Evolutionary conservation across 768 basidiomycete species (phyloP).

Genomic region (Wakefieldia striispora): DNA sequence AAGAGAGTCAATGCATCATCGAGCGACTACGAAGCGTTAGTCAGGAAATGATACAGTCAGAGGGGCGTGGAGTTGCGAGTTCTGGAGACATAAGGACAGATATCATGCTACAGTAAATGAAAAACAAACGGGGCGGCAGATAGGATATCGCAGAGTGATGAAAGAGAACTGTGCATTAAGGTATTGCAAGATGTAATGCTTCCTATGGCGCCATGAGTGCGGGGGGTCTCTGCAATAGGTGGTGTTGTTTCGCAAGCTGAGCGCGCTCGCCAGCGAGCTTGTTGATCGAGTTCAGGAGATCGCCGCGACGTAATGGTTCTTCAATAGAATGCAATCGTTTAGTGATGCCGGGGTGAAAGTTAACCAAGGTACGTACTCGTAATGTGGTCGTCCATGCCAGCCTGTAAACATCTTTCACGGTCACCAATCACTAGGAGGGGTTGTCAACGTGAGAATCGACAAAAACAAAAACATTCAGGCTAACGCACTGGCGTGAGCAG

Average conservation of each 20-base stretch:
- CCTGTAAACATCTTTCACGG: conserved; percentile 69
- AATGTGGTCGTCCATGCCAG: conserved; percentile 83
- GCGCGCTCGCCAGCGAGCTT: conserved; percentile 70
- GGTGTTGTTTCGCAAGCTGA: conserved; percentile 31
- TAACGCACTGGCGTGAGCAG: conserved; percentile 91
- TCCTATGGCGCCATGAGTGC: conserved; percentile 28
- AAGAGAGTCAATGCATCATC: not conserved
- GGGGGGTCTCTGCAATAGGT: conserved; percentile 32
- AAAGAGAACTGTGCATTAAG: not conserved
- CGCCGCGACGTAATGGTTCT: conserved; percentile 80
- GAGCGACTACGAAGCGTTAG: not conserved
- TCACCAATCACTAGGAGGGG: conserved; percentile 77
- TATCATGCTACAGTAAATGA: conserved; percentile 16
- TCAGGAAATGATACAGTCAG: conserved; percentile 7
- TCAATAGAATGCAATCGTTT: not conserved
- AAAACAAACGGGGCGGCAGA: not conserved
- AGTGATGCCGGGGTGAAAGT: not conserved
- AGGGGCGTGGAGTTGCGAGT: not conserved
- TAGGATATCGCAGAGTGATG: conserved; percentile 15
- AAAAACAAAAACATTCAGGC: not conserved
- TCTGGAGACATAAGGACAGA: not conserved
- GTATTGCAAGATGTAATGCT: conserved; percentile 1
- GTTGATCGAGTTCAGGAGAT: conserved; percentile 78
- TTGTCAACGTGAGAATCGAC: conserved; percentile 6
- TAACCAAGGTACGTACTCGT: conserved; percentile 53